A percentile compares a stretch with the other conserved stretches of the same genome.
phyloP scores from a whole-genome alignment of 2,329 filamentous ascomycete species.

The Cladosporium sphaerospermum region DNA sequence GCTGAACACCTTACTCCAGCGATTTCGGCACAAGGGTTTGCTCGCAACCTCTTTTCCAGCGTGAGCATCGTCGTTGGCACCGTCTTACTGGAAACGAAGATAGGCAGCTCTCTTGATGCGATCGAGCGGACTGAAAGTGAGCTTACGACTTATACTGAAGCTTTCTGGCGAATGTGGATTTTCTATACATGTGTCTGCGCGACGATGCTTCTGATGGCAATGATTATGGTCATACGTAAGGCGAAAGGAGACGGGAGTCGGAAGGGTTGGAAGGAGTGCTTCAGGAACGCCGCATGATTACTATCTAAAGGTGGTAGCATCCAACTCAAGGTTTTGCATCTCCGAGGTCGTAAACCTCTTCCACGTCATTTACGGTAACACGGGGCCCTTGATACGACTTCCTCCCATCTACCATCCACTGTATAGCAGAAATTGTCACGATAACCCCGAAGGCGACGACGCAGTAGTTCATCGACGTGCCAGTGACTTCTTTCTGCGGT shows the following conservation, averaged over 20 bases:
- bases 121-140: neutral
- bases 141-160: neutral
- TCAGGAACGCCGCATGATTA: too few species aligned
- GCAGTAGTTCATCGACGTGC: conserved; percentile 58
- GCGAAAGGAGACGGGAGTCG: neutral
- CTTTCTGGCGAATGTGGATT: conserved; percentile 5
- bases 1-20: neutral
- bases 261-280: neutral
- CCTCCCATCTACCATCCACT: conserved; percentile 53
- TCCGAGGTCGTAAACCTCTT: neutral
- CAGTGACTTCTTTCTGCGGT: conserved; percentile 54
- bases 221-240: neutral
- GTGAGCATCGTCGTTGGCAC: conserved; percentile 6
- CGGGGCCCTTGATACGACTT: conserved; percentile 49
- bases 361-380: neutral
- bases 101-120: conserved; percentile 1
- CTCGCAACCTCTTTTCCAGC: conserved; percentile 2
- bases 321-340: too few species aligned
- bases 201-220: neutral
- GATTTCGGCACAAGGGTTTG: conserved; percentile 1
- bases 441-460: conserved; percentile 50
- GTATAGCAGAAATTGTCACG: conserved; percentile 45
- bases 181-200: conserved; percentile 1
- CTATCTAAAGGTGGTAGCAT: too few species aligned
- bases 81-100: conserved; percentile 5